Percentiles rank a stretch among this genome's conserved stretches.
These are phyloP conservation scores for Samsoniella hepiali DNA, from an alignment of 2,329 filamentous ascomycete species.

Conservation along the genomic window DNA sequence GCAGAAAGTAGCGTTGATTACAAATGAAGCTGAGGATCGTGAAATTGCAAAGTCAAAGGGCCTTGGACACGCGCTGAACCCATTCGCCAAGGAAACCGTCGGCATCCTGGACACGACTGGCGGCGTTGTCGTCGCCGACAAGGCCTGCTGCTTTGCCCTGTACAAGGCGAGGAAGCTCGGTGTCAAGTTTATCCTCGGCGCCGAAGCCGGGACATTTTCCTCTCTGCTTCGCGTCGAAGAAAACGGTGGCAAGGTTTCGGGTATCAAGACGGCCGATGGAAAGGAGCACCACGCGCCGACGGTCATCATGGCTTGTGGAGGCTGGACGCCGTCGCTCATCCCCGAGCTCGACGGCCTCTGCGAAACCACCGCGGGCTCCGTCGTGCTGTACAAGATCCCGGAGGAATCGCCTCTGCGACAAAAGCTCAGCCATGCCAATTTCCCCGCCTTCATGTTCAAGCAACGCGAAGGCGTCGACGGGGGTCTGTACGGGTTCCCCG, in stretches of 20 bases:
- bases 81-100: conserved; percentile 34
- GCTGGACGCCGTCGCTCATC: conserved; percentile 42
- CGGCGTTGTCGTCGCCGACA: conserved; percentile 44
- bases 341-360: conserved; percentile 39
- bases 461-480: conserved; percentile 32
- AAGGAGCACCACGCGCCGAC: conserved; percentile 31
- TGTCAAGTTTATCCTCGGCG: conserved; percentile 40
- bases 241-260: conserved; percentile 26
- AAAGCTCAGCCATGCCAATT: conserved; percentile 40
- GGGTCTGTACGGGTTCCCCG: conserved; percentile 48
- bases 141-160: conserved; percentile 43
- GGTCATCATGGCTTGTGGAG: conserved; percentile 41
- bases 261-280: conserved; percentile 39
- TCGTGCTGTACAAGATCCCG: conserved; percentile 44
- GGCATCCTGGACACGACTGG: conserved; percentile 46
- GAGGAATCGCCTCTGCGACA: conserved; percentile 33
- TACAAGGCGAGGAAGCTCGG: conserved; percentile 40
- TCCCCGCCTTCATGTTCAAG: conserved; percentile 39
- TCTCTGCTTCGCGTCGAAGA: conserved; percentile 24
- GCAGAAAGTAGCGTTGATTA: not conserved
- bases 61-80: conserved; percentile 33
- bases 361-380: conserved; percentile 48
- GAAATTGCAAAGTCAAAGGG: conserved; percentile 29
- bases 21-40: not conserved
- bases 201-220: conserved; percentile 30